Evolutionary conservation across 139 green algal genomes (phyloP).

Genomic region (Pleodorina starrii): DNA sequence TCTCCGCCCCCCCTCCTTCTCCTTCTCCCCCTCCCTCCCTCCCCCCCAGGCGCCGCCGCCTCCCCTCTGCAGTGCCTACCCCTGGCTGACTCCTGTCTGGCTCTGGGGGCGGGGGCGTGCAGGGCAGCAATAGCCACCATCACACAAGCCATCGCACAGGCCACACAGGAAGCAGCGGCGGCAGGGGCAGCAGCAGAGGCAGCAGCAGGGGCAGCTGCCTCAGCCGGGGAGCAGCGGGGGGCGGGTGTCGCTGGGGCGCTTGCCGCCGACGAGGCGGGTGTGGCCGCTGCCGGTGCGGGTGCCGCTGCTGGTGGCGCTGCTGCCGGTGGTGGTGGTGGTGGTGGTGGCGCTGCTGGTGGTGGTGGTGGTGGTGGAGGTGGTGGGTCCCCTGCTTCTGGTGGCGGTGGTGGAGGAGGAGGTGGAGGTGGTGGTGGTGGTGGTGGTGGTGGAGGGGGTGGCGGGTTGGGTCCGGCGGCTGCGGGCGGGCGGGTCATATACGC

Average conservation of each 20-base stretch:
- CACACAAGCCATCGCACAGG: constrained; percentile 34
- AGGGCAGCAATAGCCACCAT: constrained; percentile 58
- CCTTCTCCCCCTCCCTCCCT: neutral
- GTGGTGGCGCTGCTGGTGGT: too few relatives aligned
- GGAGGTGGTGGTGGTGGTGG: too few relatives aligned
- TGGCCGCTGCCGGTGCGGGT: too few relatives aligned
- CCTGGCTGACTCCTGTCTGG: constrained; percentile 88
- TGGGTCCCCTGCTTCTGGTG: too few relatives aligned
- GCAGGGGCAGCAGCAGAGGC: neutral
- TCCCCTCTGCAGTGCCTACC: constrained; percentile 81
- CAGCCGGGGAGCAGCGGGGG: neutral
- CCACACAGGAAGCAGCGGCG: constrained; percentile 9
- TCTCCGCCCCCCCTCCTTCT: too few relatives aligned
- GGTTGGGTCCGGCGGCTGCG: constrained; percentile 24
- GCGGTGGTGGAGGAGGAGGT: too few relatives aligned
- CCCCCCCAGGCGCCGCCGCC: constrained; percentile 64
- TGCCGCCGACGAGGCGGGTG: too few relatives aligned
- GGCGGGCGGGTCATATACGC: constrained; percentile 79
- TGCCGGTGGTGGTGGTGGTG: too few relatives aligned
- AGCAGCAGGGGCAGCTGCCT: neutral
- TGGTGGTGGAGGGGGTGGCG: too few relatives aligned
- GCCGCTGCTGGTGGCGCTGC: too few relatives aligned
- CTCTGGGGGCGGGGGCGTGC: constrained; percentile 72
- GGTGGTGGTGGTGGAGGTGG: too few relatives aligned
- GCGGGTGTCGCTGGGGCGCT: too few relatives aligned